Evolutionary conservation across 2,329 filamentous ascomycete genomes (phyloP).

Genomic region (Calonectria hongkongensis): DNA sequence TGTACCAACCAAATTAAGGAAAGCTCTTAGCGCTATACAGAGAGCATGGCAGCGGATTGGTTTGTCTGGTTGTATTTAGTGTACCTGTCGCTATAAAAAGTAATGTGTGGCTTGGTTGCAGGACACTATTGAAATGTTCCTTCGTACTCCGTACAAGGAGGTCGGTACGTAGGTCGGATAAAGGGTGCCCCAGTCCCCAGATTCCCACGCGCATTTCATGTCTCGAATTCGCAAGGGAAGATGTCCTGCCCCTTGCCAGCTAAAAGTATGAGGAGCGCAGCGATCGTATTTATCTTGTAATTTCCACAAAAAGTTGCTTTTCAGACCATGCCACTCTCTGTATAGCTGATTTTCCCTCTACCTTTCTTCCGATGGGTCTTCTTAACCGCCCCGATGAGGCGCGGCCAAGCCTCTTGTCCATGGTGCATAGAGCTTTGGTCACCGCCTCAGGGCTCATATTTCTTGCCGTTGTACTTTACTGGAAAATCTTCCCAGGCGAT

Average conservation of each 20-base stretch:
- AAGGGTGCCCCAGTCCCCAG: too few relatives aligned
- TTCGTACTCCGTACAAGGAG: too few relatives aligned
- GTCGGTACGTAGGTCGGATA: too few relatives aligned
- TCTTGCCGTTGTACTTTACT: slow-evolving; percentile 18
- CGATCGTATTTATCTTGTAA: background rate
- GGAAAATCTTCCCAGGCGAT: slow-evolving; percentile 16
- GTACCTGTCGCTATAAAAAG: too few relatives aligned
- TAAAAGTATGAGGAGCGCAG: background rate
- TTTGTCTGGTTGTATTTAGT: too few relatives aligned
- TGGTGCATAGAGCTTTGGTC: slow-evolving; percentile 4
- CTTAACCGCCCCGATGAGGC: background rate
- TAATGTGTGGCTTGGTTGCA: too few relatives aligned
- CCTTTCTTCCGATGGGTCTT: background rate
- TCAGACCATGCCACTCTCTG: background rate
- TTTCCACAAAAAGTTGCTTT: background rate
- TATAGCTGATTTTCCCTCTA: background rate
- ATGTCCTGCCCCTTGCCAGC: background rate
- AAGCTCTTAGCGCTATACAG: too few relatives aligned
- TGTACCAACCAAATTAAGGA: too few relatives aligned
- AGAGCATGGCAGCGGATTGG: too few relatives aligned
- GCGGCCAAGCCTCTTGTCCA: background rate
- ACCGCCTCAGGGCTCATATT: slow-evolving; percentile 5
- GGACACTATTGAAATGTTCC: too few relatives aligned
- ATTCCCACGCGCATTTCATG: background rate
- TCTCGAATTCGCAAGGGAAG: background rate